Percentiles rank a stretch among this genome's conserved stretches.
Conservation (phyloP, 2,329 filamentous ascomycete genomes). For the Alternaria sp. region DNA sequence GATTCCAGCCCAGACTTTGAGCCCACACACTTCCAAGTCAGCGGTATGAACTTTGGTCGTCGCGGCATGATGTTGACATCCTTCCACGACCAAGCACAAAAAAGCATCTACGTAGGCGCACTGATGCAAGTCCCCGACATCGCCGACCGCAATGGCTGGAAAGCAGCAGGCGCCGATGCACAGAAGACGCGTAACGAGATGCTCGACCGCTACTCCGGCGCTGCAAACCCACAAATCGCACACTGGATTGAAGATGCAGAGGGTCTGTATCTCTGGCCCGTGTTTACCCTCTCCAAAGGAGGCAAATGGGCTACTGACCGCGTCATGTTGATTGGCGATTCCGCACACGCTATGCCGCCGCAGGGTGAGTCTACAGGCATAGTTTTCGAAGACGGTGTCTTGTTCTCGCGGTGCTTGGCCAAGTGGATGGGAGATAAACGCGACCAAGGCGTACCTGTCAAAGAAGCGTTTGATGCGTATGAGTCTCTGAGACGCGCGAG, state of each 20-base stretch:
- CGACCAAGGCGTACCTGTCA: slow-evolving; percentile 44
- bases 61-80: slow-evolving; percentile 57
- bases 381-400: slow-evolving; percentile 62
- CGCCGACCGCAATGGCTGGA: slow-evolving; percentile 57
- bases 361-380: slow-evolving; percentile 62
- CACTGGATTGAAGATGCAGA: slow-evolving; percentile 54
- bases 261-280: slow-evolving; percentile 58
- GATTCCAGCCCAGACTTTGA: slow-evolving; percentile 36
- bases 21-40: slow-evolving; percentile 50
- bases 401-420: slow-evolving; percentile 57
- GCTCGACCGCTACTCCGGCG: slow-evolving; percentile 52
- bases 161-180: slow-evolving; percentile 55
- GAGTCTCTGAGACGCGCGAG: slow-evolving; percentile 56
- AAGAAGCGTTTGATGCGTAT: slow-evolving; percentile 59
- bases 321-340: slow-evolving; percentile 57
- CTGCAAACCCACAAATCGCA: slow-evolving; percentile 48
- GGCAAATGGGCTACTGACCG: slow-evolving; percentile 57
- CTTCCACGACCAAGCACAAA: slow-evolving; percentile 49
- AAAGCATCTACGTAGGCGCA: slow-evolving; percentile 56
- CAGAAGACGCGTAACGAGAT: slow-evolving; percentile 55
- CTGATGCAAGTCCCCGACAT: slow-evolving; percentile 57
- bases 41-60: slow-evolving; percentile 57
- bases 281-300: slow-evolving; percentile 56
- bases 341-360: slow-evolving; percentile 61
- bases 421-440: slow-evolving; percentile 54